A percentile compares a stretch with the other conserved stretches of the same genome.
These are phyloP conservation scores for Anacardium occidentale DNA, from an alignment of 345 rosid genomes.

Conservation along the genomic window DNA sequence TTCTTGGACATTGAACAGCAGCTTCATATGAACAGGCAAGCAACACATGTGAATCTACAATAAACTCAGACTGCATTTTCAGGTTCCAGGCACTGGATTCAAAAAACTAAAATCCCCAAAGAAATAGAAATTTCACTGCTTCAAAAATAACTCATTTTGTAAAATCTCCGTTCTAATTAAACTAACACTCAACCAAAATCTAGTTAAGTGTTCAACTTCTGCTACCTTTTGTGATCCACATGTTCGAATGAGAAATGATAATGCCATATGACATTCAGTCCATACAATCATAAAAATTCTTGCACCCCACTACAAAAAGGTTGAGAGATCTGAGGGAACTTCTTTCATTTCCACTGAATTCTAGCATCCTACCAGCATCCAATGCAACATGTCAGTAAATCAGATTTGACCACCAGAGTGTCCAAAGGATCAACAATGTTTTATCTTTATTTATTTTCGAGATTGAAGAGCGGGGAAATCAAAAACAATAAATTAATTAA, in stretches of 20 bases:
- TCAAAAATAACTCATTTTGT: too few species aligned
- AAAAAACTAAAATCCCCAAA: not conserved
- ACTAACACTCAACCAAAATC: too few species aligned
- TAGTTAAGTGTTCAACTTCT: not conserved
- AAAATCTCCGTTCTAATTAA: too few species aligned
- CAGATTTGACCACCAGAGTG: not conserved
- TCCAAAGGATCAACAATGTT: not conserved
- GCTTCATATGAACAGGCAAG: not conserved
- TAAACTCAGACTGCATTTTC: not conserved
- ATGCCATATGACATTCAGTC: too few species aligned
- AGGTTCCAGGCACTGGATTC: not conserved
- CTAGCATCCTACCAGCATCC: not conserved
- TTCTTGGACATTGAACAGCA: not conserved
- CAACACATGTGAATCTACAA: not conserved
- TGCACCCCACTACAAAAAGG: not conserved
- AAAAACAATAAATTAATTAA: not conserved
- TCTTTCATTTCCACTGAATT: not conserved
- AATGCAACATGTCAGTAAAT: not conserved
- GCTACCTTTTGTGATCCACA: not conserved
- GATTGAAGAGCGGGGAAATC: not conserved
- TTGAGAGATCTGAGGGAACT: constrained; percentile 2
- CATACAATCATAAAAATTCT: not conserved
- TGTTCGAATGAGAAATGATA: not conserved
- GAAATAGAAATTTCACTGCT: not conserved
- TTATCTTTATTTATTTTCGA: not conserved